These are phyloP conservation scores for Fusarium longipes DNA, from an alignment of 2,329 filamentous ascomycete genomes.

Conservation along the genomic window DNA sequence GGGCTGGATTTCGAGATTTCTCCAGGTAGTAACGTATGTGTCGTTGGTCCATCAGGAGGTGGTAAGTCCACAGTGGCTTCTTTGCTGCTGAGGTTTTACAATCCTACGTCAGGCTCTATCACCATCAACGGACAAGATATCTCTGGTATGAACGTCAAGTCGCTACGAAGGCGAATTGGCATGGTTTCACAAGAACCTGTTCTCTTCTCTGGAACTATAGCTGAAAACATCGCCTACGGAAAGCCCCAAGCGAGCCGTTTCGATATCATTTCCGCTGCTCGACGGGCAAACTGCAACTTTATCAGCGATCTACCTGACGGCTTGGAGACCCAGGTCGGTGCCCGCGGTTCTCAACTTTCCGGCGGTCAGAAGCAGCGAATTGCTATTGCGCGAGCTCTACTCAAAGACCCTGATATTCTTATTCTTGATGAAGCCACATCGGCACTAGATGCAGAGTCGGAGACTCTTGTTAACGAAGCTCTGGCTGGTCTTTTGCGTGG, in stretches of 20 bases:
- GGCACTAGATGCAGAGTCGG: slow-evolving; percentile 93
- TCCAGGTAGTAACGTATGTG: slow-evolving; percentile 92
- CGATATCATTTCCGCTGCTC: slow-evolving; percentile 87
- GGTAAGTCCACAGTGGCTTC: slow-evolving; percentile 96
- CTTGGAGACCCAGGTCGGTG: slow-evolving; percentile 91
- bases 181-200: slow-evolving; percentile 97
- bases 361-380: slow-evolving; percentile 98
- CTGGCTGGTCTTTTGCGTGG: slow-evolving; percentile 83
- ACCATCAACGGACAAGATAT: slow-evolving; percentile 88
- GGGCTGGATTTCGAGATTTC: slow-evolving; percentile 91
- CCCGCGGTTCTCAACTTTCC: slow-evolving; percentile 90
- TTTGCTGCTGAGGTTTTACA: slow-evolving; percentile 92
- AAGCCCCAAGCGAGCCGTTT: slow-evolving; percentile 79
- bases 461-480: slow-evolving; percentile 95
- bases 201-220: slow-evolving; percentile 85
- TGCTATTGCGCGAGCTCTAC: slow-evolving; percentile 91
- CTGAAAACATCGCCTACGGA: slow-evolving; percentile 93
- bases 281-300: slow-evolving; percentile 95
- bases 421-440: slow-evolving; percentile 97
- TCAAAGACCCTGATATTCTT: slow-evolving; percentile 96
- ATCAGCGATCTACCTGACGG: slow-evolving; percentile 97
- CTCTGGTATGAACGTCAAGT: slow-evolving; percentile 89
- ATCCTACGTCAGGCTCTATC: slow-evolving; percentile 80
- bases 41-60: slow-evolving; percentile 94
- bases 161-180: slow-evolving; percentile 89